Evolutionary conservation across 148 eudicot genomes (phyloP), one percentile per base, ranked within the genome.

Genomic region (Vaccinium myrtillus): DNA sequence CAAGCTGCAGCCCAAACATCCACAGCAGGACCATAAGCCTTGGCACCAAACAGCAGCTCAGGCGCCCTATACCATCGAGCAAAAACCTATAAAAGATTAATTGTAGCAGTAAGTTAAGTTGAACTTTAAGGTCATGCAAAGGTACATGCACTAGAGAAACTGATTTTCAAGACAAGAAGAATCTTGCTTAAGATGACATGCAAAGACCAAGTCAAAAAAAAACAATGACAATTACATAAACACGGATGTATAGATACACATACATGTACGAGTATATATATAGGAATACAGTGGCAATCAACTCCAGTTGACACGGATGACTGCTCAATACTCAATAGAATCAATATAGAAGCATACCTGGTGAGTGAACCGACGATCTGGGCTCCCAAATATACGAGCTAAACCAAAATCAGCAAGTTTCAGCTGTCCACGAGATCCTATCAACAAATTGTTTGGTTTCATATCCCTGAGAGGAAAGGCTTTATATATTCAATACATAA

Each of bases 1-100:
- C 99, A 97, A 65, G 98, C 98, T 77, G 99, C 99, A 88, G 96
- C 99, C 99, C 99, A 97, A 58, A 97, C 91, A 92, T 97, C 99
- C 73, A 97, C 99, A 25, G 93, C 99, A 78, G 99, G 94, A 86
- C 99, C 99, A 86, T 97, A 97, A 73, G 94, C 97, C 90, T 95
- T 97, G 83, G 95, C 94, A 81, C 99, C 99, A 91, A 97, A 97
- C 87, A 97, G 85, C 75, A 97, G 86, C 91, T 97, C 99, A 30
- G 99, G 99, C 6, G 99, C 98, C 87, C 99, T 93, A 86, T 97
- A 97, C 99, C 99, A 97, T 86, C 98, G 91, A 25, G 99, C 99
- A 92, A 97, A 97, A 25, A 97, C 99, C 99, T 97, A 84, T 76
- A 15, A 23, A 75, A 71, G 74, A 74, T 61, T 61, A 84, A 86